A percentile compares a stretch with the other conserved stretches of the same genome.
Evolutionary conservation across 1,139 yeast genomes (phyloP).

Genomic region (Geotrichum klebahnii): DNA sequence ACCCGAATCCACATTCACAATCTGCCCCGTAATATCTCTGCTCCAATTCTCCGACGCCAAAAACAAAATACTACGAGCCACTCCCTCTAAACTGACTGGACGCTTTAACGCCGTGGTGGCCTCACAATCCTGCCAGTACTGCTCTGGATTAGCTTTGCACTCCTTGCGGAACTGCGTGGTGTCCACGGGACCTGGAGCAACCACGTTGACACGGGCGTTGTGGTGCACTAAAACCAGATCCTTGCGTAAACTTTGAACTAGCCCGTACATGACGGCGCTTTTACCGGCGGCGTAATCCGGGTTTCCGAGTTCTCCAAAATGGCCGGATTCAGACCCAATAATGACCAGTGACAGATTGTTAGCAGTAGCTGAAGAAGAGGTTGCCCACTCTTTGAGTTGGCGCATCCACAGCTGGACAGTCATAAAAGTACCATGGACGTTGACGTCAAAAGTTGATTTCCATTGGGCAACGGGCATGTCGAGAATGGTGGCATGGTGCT

Average conservation of each 20-base stretch:
- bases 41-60: slow-evolving; percentile 23
- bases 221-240: slow-evolving; percentile 21
- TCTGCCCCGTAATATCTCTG: slow-evolving; percentile 22
- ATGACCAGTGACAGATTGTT: slow-evolving; percentile 18
- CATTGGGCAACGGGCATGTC: slow-evolving; percentile 21
- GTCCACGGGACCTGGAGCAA: slow-evolving; percentile 24
- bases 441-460: slow-evolving; percentile 17
- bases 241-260: slow-evolving; percentile 18
- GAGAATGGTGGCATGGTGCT: slow-evolving; percentile 16
- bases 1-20: slow-evolving; percentile 21
- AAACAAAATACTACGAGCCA: slow-evolving; percentile 21
- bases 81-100: slow-evolving; percentile 20
- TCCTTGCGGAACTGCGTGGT: slow-evolving; percentile 20
- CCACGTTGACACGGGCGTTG: slow-evolving; percentile 20
- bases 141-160: slow-evolving; percentile 16
- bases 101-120: slow-evolving; percentile 22
- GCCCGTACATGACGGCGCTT: slow-evolving; percentile 21
- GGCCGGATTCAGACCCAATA: slow-evolving; percentile 23
- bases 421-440: slow-evolving; percentile 20
- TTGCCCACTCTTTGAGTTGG: slow-evolving; percentile 11
- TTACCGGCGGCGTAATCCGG: slow-evolving; percentile 23
- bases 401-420: slow-evolving; percentile 15
- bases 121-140: slow-evolving; percentile 20
- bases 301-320: slow-evolving; percentile 22
- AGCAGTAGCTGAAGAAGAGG: background rate